These are phyloP conservation scores for Alternaria postmessia DNA, from an alignment of 2,329 filamentous ascomycete species.

Conservation along the genomic window DNA sequence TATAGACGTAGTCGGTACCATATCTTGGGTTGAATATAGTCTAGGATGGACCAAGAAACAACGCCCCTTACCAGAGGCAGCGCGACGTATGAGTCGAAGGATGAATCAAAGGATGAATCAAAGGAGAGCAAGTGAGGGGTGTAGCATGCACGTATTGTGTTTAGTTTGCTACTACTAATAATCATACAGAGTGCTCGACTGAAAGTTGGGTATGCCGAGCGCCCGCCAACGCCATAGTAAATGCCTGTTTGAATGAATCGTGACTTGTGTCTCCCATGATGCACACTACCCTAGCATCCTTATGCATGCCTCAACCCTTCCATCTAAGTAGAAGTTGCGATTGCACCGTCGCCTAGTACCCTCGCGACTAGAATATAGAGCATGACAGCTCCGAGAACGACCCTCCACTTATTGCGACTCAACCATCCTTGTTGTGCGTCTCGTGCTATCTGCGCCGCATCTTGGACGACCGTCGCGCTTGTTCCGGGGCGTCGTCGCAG, in stretches of 20 bases:
- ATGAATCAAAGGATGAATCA: too few relatives aligned
- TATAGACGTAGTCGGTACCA: too few relatives aligned
- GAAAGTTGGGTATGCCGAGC: conserved; percentile 17
- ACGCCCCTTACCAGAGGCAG: too few relatives aligned
- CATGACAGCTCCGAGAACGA: conserved; percentile 75
- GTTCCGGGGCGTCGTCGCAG: conserved; percentile 69
- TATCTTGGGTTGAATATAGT: too few relatives aligned
- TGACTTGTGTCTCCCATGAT: neutral
- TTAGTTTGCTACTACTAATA: neutral
- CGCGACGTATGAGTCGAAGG: too few relatives aligned
- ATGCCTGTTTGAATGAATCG: neutral
- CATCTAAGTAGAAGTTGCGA: conserved; percentile 18
- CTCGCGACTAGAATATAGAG: conserved; percentile 84
- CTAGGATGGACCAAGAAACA: too few relatives aligned
- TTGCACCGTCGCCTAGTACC: conserved; percentile 66
- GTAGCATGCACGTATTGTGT: neutral
- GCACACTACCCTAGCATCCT: neutral
- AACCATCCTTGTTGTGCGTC: conserved; percentile 86
- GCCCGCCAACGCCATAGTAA: conserved; percentile 17
- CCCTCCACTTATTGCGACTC: conserved; percentile 77
- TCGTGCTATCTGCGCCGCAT: conserved; percentile 73
- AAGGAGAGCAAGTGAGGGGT: neutral
- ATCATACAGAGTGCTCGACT: conserved; percentile 4
- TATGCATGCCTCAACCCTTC: neutral
- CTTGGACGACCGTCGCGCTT: conserved; percentile 75